phyloP scores from a whole-genome alignment of 2,329 filamentous ascomycete genomes.

The Colletotrichum sp. region DNA sequence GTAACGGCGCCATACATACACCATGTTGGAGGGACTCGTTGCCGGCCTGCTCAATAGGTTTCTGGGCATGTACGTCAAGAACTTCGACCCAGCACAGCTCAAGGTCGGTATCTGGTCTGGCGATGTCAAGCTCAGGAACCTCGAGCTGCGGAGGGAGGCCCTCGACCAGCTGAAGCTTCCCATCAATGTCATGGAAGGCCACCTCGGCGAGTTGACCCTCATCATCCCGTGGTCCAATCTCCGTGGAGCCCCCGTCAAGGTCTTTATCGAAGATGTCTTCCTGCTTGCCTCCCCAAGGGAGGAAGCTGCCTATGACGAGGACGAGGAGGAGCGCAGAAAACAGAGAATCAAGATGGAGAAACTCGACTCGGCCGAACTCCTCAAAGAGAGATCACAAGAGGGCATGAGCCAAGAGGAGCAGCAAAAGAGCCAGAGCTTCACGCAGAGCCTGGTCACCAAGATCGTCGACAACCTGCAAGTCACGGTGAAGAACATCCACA shows the following conservation, averaged over 20 bases:
- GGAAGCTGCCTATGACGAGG: constrained; percentile 89
- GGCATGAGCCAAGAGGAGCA: constrained; percentile 95
- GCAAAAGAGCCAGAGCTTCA: constrained; percentile 97
- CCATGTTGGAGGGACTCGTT: constrained; percentile 96
- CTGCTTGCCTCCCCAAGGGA: constrained; percentile 94
- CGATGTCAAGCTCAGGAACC: constrained; percentile 92
- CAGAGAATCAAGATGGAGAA: constrained; percentile 99
- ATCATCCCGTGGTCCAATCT: constrained; percentile 95
- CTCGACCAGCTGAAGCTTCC: constrained; percentile 96
- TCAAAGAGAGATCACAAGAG: constrained; percentile 91
- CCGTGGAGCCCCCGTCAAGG: constrained; percentile 89
- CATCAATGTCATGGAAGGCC: constrained; percentile 94
- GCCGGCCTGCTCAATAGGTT: constrained; percentile 98
- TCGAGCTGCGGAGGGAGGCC: constrained; percentile 92
- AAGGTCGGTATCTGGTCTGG: constrained; percentile 99
- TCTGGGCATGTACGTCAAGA: constrained; percentile 99
- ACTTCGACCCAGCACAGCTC: constrained; percentile 96
- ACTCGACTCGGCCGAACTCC: constrained; percentile 90
- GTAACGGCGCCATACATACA: constrained; percentile 68
- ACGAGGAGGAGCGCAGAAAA: constrained; percentile 85
- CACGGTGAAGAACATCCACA: constrained; percentile 96
- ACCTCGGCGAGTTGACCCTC: constrained; percentile 89
- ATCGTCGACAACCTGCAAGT: constrained; percentile 99
- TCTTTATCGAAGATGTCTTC: constrained; percentile 97
- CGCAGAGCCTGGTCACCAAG: constrained; percentile 90